phyloP scores from a whole-genome alignment of 2,329 filamentous ascomycete genomes.

The Akanthomyces uredinophilus region DNA sequence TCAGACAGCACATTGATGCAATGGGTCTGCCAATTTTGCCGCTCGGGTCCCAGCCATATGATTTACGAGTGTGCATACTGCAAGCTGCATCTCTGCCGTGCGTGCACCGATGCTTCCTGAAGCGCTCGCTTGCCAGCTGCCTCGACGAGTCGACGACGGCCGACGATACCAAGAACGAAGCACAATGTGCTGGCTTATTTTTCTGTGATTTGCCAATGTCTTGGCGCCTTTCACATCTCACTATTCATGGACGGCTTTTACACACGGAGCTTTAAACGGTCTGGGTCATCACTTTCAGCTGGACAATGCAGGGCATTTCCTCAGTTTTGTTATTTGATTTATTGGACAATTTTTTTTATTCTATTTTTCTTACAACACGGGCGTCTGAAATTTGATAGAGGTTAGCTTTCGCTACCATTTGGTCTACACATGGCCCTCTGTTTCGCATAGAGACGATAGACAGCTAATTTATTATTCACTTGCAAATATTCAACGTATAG shows the following conservation, averaged over 20 bases:
- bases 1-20: slow-evolving; percentile 60
- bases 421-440: not conserved
- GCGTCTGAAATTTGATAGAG: not conserved
- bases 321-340: slow-evolving; percentile 3
- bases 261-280: not conserved
- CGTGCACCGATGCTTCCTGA: slow-evolving; percentile 7
- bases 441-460: slow-evolving; percentile 6
- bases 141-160: not conserved
- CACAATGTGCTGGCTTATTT: not conserved
- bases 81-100: slow-evolving; percentile 58
- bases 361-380: not conserved
- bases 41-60: slow-evolving; percentile 60
- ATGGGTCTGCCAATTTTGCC: slow-evolving; percentile 61
- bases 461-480: not conserved
- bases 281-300: not conserved
- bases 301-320: not conserved
- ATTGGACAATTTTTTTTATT: not conserved
- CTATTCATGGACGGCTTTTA: not conserved
- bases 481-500: not conserved
- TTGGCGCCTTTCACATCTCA: not conserved
- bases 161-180: not conserved
- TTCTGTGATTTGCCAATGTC: not conserved
- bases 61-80: slow-evolving; percentile 67
- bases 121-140: not conserved
- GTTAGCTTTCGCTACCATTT: not conserved